Percentiles rank a stretch among this genome's conserved stretches.
Conservation (phyloP, 257 asterid species). For the Cruciata laevipes region DNA sequence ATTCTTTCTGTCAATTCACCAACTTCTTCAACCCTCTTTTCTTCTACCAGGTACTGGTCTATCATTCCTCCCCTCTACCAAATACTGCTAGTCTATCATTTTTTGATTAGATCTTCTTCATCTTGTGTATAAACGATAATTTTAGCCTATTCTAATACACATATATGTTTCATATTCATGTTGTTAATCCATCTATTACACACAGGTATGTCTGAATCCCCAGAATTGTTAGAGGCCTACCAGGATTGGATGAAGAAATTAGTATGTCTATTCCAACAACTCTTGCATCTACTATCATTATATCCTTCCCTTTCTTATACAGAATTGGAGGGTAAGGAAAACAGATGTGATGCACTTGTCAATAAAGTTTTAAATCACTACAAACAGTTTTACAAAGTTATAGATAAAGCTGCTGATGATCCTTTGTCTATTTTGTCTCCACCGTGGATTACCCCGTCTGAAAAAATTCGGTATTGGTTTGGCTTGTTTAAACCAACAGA, state of each 20-base stretch:
- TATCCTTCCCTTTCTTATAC: background rate
- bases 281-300: background rate
- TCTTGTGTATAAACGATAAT: no score
- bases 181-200: no score
- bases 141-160: no score
- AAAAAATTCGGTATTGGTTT: background rate
- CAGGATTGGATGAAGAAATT: background rate
- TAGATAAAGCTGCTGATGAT: background rate
- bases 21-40: no score
- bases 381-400: background rate
- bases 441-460: background rate
- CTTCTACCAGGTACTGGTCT: no score
- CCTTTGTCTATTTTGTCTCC: background rate
- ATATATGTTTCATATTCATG: no score
- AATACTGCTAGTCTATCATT: no score
- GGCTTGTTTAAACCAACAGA: background rate
- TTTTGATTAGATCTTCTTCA: no score
- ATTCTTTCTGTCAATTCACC: no score
- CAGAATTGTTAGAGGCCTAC: no score
- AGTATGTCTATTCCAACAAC: background rate
- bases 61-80: no score
- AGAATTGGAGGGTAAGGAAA: background rate
- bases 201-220: background rate
- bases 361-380: background rate
- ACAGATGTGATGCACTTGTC: background rate